Evolutionary conservation across 345 rosid genomes (phyloP).

Genomic region (Lenwebbia sp.): DNA sequence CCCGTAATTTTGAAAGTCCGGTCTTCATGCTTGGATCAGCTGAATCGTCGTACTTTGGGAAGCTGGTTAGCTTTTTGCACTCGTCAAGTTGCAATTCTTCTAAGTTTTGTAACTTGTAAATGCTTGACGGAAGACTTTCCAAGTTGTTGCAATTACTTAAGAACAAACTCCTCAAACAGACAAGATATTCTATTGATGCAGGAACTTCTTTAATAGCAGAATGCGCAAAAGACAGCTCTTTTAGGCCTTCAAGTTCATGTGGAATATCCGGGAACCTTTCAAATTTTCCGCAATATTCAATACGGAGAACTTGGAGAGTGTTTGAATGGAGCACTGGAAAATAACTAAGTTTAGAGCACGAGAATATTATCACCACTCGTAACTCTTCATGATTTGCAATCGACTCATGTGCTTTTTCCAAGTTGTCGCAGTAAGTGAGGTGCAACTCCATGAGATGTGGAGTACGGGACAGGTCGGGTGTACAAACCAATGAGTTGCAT

Average conservation of each 20-base stretch:
- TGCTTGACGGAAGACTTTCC: neutral
- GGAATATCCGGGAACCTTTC: neutral
- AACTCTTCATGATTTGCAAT: neutral
- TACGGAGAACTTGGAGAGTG: neutral
- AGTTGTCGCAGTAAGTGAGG: accelerated
- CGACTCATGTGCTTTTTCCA: neutral
- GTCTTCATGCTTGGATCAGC: neutral
- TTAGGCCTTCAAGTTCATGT: neutral
- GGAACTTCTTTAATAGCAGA: neutral
- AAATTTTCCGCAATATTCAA: accelerated
- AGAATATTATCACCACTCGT: accelerated
- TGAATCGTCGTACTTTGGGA: neutral
- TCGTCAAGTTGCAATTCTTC: accelerated
- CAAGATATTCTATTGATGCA: neutral
- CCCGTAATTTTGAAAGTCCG: neutral
- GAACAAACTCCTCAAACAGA: accelerated
- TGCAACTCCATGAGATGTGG: neutral
- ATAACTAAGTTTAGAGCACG: neutral
- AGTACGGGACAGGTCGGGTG: accelerated
- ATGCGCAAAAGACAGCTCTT: accelerated
- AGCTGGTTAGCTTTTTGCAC: neutral
- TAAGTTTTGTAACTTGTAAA: neutral
- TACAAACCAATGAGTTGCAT: neutral
- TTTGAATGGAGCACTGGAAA: neutral
- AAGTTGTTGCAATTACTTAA: neutral